Evolutionary conservation across 495 filamentous ascomycete genomes (phyloP), one percentile per base, ranked within the genome.

Genomic region (Trichoderma reesei): DNA sequence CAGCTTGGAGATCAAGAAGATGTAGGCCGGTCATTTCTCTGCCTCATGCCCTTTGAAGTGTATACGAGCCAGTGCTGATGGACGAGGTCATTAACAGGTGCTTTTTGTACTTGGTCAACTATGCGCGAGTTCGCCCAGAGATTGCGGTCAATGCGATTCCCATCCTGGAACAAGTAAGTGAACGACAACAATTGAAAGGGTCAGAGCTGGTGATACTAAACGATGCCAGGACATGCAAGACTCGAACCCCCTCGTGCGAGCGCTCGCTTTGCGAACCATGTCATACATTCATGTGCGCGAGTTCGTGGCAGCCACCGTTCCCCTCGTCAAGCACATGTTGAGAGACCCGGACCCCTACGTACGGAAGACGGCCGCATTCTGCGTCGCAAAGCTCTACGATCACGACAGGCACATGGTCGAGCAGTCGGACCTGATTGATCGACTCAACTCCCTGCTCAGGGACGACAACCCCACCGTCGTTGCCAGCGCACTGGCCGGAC

Each of bases 1-100:
- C 54, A 92, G 88, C 68, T 78, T 98, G 72, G 94, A 99, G 80
- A 97, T 99, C 77, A 99, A 99, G 84, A 99, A 99, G 82, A 99
- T 99, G 94, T 96, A 80, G 66, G 88, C 64, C 18, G 26, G 26
- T 26, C 26, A 26, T 26, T 26, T 26, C 26, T 26, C 26, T 26
- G 26, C 26, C 1, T 26, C 1, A 26, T 26, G 26, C 26, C 26
- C 26, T 26, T 26, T 26, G 26, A 26, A 26, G 26, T 26, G 26
- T 26, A 26, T 26, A 2, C 41, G 33, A 38, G 5, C 51, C 26
- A 65, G 3, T 59, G 33, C 63, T 69, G 65, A 68, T 54, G 64
- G 63, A 70, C 37, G 26, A 26, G 26, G 26, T 75, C 67, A 68
- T 64, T 51, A 36, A 65, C 67, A 97, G 92, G 92, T 97, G 94